Evolutionary conservation across 2,329 filamentous ascomycete genomes (phyloP), one percentile per base, ranked within the genome.

Genomic region (Penicillium sp.): DNA sequence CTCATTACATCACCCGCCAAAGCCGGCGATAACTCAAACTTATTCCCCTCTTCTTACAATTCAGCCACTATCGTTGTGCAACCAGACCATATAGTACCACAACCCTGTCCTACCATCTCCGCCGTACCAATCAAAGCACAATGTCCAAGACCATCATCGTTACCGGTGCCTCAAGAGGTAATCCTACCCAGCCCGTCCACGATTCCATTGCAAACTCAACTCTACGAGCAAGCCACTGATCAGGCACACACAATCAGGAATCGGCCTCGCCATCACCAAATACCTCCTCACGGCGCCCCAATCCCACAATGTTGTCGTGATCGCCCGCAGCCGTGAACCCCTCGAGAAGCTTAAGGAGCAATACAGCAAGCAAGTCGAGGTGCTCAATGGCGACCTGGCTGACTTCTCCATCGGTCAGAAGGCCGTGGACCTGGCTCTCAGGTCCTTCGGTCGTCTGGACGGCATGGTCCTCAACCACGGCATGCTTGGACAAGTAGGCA

Each of bases 401-500:
- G 77, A 82, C 56, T 64, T 75, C 22, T 69, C 66, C 0, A 63
- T 85, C 26, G 78, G 81, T 4, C 68, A 76, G 1, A 79, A 79
- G 62, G 78, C 85, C 4, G 80, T 88, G 4, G 74, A 83, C 3
- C 70, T 82, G 1, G 85, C 89, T 0, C 62, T 85, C 10, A 71
- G 78, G 26, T 72, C 78, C 0, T 97, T 88, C 66, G 84, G 83
- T 9, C 75, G 74, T 43, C 70, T 98, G 4, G 89, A 98, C 64
- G 85, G 83, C 1, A 66, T 98, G 40, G 80, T 98, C 13, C 73
- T 97, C 54, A 97, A 97, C 68, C 93, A 98, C 65, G 90, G 89
- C 19, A 75, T 82, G 1, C 71, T 98, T 38, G 78, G 82, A n/a
- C 86, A 88, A 1, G 83, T 94, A 37, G 81, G 80, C 44, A 81